Evolutionary conservation across 148 eudicot genomes (phyloP), one percentile per base, ranked within the genome.

Genomic region (Nyssa sinensis): DNA sequence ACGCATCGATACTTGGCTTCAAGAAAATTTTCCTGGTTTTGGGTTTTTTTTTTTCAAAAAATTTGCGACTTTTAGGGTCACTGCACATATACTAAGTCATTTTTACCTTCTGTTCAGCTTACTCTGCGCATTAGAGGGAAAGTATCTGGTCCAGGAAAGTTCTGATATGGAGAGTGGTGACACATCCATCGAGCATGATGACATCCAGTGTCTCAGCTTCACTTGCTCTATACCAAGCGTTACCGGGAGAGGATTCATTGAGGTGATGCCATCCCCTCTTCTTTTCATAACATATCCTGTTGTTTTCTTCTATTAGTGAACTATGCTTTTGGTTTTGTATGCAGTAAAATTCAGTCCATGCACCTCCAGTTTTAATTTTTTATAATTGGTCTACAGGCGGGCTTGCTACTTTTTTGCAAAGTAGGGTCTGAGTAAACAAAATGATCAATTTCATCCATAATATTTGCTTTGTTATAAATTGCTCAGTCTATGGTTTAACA

Each of bases 181-280:
- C 57, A 55, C 81, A 62, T 70, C 51, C 59, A 68, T 79, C 49
- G 87, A 84, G 72, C 79, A 80, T 29, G 84, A 82, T 35, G 87
- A 79, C 33, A 66, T 79, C 77, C 89, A 84, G 74, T 84, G 83
- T 76, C 83, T 92, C 37, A 83, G 86, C 66, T 90, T 95, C 75
- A 61, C 80, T 41, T 92, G 91, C 84, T 79, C 87, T 69, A 75
- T 89, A 62, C 96, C 97, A 69, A 72, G 85, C 77, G 80, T 85
- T 70, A 68, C 60, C 67, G 97, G 98, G 64, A 92, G 98, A 86
- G 98, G 98, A 71, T 95, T 92, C 81, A 81, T 95, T 73, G 98
- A 95, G 98, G 98, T 95, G 78, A 55, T 74, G 29, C 49, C 59
- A 17, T 3, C 25, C n/a, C 10, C 66, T 67, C 59, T 33, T 72